phyloP scores from a whole-genome alignment of 495 filamentous ascomycete genomes.

The Penicillium fimorum region DNA sequence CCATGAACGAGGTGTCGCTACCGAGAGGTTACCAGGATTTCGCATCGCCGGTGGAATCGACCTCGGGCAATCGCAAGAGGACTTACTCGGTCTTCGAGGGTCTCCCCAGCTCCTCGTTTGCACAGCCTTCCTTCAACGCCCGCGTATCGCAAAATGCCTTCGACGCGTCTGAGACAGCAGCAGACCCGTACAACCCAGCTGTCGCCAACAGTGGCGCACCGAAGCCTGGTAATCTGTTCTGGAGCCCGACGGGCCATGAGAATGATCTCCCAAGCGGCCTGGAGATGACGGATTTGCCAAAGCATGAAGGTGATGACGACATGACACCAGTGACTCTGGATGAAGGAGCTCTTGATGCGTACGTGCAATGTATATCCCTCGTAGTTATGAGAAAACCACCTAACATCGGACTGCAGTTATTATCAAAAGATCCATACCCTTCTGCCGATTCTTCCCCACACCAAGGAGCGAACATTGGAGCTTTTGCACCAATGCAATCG shows the following conservation, averaged over 20 bases:
- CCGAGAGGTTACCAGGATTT: slow-evolving; percentile 49
- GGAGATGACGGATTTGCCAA: slow-evolving; percentile 38
- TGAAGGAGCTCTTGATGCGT: slow-evolving; percentile 45
- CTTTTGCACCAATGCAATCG: slow-evolving; percentile 60
- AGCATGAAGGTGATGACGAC: slow-evolving; percentile 40
- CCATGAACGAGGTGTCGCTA: slow-evolving; percentile 48
- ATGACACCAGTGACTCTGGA: slow-evolving; percentile 44
- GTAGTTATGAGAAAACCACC: not conserved
- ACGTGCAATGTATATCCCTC: slow-evolving; percentile 19
- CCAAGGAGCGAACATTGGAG: slow-evolving; percentile 59
- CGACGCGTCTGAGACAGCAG: slow-evolving; percentile 40
- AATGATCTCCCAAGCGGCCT: slow-evolving; percentile 37
- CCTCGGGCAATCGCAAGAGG: slow-evolving; percentile 49
- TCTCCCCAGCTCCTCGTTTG: slow-evolving; percentile 45
- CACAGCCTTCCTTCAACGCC: slow-evolving; percentile 46
- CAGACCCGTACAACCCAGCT: slow-evolving; percentile 41
- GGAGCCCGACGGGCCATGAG: slow-evolving; percentile 37
- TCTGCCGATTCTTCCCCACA: slow-evolving; percentile 70
- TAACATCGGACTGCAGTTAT: slow-evolving; percentile 52
- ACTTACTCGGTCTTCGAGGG: slow-evolving; percentile 58
- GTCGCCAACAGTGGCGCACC: slow-evolving; percentile 31
- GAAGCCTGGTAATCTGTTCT: slow-evolving; percentile 41
- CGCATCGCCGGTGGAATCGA: slow-evolving; percentile 45
- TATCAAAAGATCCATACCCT: slow-evolving; percentile 68
- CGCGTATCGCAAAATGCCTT: slow-evolving; percentile 42